Conservation (phyloP, 352 stramenopile species). For the Phytophthora foliorum region DNA sequence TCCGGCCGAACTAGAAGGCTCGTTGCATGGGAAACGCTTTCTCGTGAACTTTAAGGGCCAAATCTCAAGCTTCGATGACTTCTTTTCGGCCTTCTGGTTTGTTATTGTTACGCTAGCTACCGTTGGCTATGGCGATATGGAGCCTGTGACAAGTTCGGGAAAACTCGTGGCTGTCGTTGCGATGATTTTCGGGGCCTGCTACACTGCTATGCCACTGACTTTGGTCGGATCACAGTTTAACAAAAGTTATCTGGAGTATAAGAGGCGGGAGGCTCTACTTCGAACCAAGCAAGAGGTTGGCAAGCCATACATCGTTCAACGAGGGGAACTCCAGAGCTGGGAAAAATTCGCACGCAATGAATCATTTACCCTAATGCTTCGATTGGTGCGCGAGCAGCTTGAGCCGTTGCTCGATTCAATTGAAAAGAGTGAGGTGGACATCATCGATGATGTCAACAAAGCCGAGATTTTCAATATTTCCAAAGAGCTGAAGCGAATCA, state of each 20-base stretch:
- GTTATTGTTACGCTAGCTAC: constrained; percentile 84
- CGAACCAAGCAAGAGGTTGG: constrained; percentile 80
- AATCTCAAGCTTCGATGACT: constrained; percentile 79
- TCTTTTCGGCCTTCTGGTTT: constrained; percentile 89
- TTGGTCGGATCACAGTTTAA: constrained; percentile 86
- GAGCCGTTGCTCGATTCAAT: constrained; percentile 54
- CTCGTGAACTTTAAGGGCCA: constrained; percentile 77
- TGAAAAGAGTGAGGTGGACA: constrained; percentile 56
- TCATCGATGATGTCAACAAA: constrained; percentile 58
- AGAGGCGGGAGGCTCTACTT: constrained; percentile 71
- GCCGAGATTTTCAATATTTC: constrained; percentile 34
- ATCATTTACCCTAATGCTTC: constrained; percentile 56
- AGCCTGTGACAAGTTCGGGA: constrained; percentile 67
- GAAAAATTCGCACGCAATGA: constrained; percentile 60
- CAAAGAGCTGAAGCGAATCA: constrained; percentile 59
- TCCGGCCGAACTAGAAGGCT: constrained; percentile 58
- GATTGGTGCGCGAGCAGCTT: constrained; percentile 44
- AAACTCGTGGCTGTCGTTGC: constrained; percentile 78
- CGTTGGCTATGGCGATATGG: constrained; percentile 83
- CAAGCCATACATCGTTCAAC: constrained; percentile 62
- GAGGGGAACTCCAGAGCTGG: constrained; percentile 59
- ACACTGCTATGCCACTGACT: constrained; percentile 85
- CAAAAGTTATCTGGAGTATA: constrained; percentile 85
- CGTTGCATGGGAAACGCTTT: constrained; percentile 70
- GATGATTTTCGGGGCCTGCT: constrained; percentile 88